phyloP scores from a whole-genome alignment of 1,284 basidiomycete genomes.

The Leccinum variabile region DNA sequence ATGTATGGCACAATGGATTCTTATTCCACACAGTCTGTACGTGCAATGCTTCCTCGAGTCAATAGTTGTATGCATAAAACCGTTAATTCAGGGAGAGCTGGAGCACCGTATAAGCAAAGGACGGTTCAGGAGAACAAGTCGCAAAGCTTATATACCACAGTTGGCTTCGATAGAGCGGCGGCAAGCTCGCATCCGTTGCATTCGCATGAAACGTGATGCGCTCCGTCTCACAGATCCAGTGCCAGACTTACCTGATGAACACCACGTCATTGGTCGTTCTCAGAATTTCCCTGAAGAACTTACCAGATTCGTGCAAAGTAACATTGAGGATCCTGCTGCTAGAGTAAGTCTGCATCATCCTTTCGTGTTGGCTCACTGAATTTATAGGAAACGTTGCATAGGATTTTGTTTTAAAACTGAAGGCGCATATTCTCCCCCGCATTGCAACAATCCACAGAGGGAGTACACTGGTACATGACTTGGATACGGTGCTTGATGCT shows the following conservation, averaged over 20 bases:
- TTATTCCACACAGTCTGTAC: neutral
- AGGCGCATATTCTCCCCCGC: neutral
- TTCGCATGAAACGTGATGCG: neutral
- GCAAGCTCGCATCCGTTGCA: neutral
- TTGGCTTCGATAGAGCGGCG: neutral
- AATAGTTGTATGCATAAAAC: neutral
- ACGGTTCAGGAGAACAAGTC: neutral
- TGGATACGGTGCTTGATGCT: neutral
- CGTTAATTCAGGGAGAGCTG: neutral
- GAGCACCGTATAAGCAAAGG: neutral
- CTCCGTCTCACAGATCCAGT: neutral
- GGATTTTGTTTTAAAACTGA: neutral
- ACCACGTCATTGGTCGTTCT: conserved; percentile 19
- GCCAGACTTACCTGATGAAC: conserved; percentile 1
- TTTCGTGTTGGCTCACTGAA: too few species aligned
- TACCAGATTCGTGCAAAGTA: conserved; percentile 10
- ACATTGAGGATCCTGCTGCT: neutral
- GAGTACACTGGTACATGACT: neutral
- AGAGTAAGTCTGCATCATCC: neutral
- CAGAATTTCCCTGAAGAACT: conserved; percentile 18
- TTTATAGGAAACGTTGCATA: neutral
- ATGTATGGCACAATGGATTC: neutral
- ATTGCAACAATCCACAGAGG: neutral
- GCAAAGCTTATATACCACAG: neutral
- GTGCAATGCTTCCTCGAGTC: neutral